Evolutionary conservation across 805 yeast genomes (phyloP), one percentile per base, ranked within the genome.

Genomic region (Debaryomyces castellii): DNA sequence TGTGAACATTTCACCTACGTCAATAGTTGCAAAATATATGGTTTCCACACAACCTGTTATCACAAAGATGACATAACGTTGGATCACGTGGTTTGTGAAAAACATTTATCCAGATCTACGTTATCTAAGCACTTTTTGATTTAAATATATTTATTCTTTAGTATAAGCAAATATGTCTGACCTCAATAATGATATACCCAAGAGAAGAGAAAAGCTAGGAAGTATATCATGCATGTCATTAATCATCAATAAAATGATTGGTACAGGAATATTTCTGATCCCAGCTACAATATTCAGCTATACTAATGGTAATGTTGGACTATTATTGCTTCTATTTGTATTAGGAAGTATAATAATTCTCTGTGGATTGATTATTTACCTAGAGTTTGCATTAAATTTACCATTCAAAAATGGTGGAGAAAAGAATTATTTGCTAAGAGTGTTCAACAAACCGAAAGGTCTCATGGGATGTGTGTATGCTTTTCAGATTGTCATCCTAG

Each of bases 401-500:
- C 76, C 74, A n/a, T 62, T 69, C 46, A 55, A 56, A 42, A 70
- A 71, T 48, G 76, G 76, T 1, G 76, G 76, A 16, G 76, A 71
- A 46, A 66, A 67, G 53, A 70, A 70, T 51, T 71, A 70, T 52
- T 52, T 71, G 33, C 58, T 66, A 18, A 58, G 73, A 23, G 64
- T 66, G 2, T 69, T 68, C 49, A 54, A 56, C 6, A 35, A 45
- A 8, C 72, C 74, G 24, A 54, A 54, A 37, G 70, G 74, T 8
- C 52, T 71, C 20, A 56, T 58, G 30, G 74, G 75, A 3, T 67
- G 72, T 44, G 51, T 67, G 3, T 71, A 71, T 48, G 77, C 84
- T 3, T 74, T 81, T 38, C 75, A 74, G 41, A 74, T 79, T 47
- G 81, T 82, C n/a, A 51, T 81, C 20, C 62, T 83, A 11, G 83